Evolutionary conservation across 2,329 filamentous ascomycete species (phyloP).

Genomic region (Zymoseptoria passerinii): DNA sequence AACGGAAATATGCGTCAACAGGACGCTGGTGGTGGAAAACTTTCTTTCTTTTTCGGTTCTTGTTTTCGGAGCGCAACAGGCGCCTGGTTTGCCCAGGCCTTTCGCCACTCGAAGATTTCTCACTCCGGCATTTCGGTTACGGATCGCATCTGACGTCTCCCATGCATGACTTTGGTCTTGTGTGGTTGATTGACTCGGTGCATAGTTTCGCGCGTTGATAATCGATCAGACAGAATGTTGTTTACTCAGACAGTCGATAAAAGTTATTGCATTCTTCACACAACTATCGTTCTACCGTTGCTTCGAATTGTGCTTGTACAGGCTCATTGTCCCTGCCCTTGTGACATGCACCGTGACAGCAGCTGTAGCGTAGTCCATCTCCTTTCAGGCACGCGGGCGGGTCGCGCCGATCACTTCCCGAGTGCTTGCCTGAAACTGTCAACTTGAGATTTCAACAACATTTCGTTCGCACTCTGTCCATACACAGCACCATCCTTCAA

Average conservation of each 20-base stretch:
- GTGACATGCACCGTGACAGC: too few species aligned
- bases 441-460: background rate
- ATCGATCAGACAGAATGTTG: background rate
- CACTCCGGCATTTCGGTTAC: conserved; percentile 7
- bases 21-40: conserved; percentile 18
- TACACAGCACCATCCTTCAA: background rate
- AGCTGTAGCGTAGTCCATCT: too few species aligned
- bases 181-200: conserved; percentile 12
- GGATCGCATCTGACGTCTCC: conserved; percentile 12
- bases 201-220: background rate
- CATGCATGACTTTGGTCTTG: background rate
- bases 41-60: conserved; percentile 7
- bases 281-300: background rate
- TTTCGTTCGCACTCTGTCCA: too few species aligned
- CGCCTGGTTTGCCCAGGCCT: conserved; percentile 13
- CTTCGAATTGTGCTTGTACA: too few species aligned
- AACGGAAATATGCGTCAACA: conserved; percentile 6
- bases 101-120: conserved; percentile 9
- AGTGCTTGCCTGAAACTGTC: background rate
- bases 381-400: background rate
- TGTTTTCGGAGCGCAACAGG: conserved; percentile 12
- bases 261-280: background rate
- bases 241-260: background rate
- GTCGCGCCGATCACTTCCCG: background rate
- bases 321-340: too few species aligned